A percentile compares a stretch with the other conserved stretches of the same genome.
These are phyloP conservation scores for Puccinia novopanici DNA, from an alignment of 1,284 basidiomycete species.

Conservation along the genomic window DNA sequence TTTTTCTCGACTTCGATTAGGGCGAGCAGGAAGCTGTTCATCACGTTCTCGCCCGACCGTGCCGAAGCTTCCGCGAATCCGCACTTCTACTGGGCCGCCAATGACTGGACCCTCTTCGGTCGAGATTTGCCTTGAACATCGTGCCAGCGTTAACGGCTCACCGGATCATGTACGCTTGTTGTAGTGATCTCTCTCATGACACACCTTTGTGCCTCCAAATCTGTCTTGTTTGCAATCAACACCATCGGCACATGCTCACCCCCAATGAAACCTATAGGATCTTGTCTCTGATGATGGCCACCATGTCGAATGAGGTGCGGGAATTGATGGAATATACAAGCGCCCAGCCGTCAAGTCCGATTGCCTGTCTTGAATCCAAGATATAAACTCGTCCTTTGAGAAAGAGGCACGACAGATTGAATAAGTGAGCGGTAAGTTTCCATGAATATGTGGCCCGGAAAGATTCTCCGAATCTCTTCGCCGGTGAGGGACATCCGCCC, in stretches of 20 bases:
- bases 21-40: no score
- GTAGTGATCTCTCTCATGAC: neutral
- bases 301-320: constrained; percentile 47
- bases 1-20: no score
- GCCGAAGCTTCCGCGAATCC: constrained; percentile 47
- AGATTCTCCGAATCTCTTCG: no score
- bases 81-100: constrained; percentile 30
- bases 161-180: no score
- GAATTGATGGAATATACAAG: constrained; percentile 49
- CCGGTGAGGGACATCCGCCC: no score
- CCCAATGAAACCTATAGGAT: constrained; percentile 44
- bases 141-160: neutral
- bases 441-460: no score
- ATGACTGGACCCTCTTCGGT: constrained; percentile 34
- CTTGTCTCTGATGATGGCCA: constrained; percentile 47
- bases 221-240: constrained; percentile 44
- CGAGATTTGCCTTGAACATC: constrained; percentile 34
- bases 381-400: constrained; percentile 48
- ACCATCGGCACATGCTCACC: constrained; percentile 43
- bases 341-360: constrained; percentile 56
- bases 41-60: no score
- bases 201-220: constrained; percentile 32
- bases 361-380: constrained; percentile 57
- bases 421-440: no score
- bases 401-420: no score